Conservation (phyloP, 768 basidiomycete genomes). For the Lactifluus hygrophoroides region DNA sequence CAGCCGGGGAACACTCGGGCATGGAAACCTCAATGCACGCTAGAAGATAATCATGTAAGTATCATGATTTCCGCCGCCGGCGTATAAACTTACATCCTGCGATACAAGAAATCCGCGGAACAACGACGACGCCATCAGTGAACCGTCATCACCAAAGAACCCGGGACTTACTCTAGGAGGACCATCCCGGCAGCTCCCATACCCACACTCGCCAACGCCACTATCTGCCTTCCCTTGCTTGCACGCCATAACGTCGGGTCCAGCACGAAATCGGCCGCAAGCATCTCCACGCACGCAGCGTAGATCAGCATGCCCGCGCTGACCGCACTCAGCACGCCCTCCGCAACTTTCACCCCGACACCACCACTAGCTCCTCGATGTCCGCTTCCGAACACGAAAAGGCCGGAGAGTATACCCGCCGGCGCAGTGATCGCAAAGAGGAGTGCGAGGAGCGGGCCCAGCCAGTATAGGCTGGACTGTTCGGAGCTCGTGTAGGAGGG, state of each 20-base stretch:
- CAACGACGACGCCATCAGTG: neutral
- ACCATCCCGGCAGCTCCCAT: conserved; percentile 59
- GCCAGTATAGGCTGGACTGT: conserved; percentile 21
- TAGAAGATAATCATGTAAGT: neutral
- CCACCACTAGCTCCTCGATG: conserved; percentile 29
- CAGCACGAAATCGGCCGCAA: conserved; percentile 79
- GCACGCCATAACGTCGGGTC: conserved; percentile 46
- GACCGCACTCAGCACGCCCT: conserved; percentile 74
- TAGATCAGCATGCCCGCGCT: conserved; percentile 82
- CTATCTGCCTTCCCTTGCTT: conserved; percentile 33
- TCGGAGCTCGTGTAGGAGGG: conserved; percentile 28
- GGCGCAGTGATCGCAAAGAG: conserved; percentile 73
- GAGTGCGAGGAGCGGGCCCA: conserved; percentile 47
- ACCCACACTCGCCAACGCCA: conserved; percentile 53
- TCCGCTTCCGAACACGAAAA: conserved; percentile 35
- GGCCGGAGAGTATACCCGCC: conserved; percentile 52
- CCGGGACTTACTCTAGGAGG: conserved; percentile 35
- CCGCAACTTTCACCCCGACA: conserved; percentile 45
- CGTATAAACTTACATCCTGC: neutral
- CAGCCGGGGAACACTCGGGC: no score
- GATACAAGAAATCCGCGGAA: neutral
- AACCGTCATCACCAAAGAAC: neutral
- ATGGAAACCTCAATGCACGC: neutral
- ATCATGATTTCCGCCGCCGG: no score
- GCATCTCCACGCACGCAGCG: conserved; percentile 78